Percentiles rank a stretch among this genome's conserved stretches.
phyloP scores from a whole-genome alignment of 2,329 filamentous ascomycete genomes.

The Fusarium proliferatum region DNA sequence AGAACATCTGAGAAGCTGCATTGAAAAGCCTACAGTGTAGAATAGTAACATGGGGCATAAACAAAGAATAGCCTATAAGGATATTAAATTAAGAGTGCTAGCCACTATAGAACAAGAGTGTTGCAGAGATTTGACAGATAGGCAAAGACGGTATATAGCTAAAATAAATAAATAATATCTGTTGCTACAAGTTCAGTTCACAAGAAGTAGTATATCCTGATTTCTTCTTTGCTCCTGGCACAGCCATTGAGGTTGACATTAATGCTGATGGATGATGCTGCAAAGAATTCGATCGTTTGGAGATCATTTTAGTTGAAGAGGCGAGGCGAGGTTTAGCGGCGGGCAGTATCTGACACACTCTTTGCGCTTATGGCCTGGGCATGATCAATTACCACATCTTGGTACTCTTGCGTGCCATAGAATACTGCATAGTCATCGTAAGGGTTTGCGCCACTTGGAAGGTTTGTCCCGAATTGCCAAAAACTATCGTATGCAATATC shows the following conservation, averaged over 20 bases:
- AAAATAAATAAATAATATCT: no score
- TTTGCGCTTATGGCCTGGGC: not conserved
- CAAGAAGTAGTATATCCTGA: not conserved
- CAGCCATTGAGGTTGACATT: not conserved
- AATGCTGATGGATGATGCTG: not conserved
- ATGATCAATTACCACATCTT: not conserved
- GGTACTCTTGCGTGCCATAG: not conserved
- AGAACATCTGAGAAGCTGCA: no score
- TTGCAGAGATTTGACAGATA: no score
- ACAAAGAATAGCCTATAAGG: no score
- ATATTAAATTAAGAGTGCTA: no score
- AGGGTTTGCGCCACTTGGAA: not conserved
- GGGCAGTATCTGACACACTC: not conserved
- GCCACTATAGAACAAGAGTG: no score
- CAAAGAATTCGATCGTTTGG: rapidly evolving
- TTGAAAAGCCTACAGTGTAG: no score
- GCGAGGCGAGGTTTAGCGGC: not conserved
- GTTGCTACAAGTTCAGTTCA: not conserved
- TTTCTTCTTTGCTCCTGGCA: not conserved
- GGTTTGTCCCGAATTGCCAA: not conserved
- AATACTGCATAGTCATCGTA: not conserved
- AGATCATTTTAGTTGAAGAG: not conserved
- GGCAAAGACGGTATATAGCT: no score
- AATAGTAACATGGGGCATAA: no score
- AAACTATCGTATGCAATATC: not conserved